Evolutionary conservation across 1,284 basidiomycete genomes (phyloP), one percentile per base, ranked within the genome.

Genomic region (Quambalaria eucalypti): DNA sequence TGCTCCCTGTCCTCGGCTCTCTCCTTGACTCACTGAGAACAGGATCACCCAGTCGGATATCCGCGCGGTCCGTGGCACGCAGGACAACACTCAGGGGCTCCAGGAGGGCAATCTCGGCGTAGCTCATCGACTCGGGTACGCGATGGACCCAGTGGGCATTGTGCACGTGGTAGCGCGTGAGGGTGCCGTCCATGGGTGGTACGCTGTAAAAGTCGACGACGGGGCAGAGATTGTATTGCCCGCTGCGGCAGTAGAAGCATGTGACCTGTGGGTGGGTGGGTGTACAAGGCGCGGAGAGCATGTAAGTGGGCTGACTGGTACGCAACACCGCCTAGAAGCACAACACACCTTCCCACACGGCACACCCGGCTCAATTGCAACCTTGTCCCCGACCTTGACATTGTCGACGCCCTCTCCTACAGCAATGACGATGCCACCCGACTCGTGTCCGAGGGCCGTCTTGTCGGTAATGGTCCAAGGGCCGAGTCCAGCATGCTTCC

Each of bases 141-240:
- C 77, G 77, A 76, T 82, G 81, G 4, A 81, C 66, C 81, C 81
- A 82, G 7, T 75, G 74, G 0, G 80, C 80, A 0, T 81, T 80
- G 62, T 82, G 81, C 21, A 77, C 71, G 25, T 81, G 80, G 59
- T 76, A 77, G 16, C 77, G 62, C 44, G 70, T 67, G 57, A 78
- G 69, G 3, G 69, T 68, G 5, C 71, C 71, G 44, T 73, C 65
- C 54, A 57, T 64, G 26, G 71, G 71, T 1, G 71, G 71, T 0
- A 71, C 69, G 5, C 68, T 74, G 71, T 77, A 81, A 55, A 56
- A 56, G 42, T 56, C 54, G 26, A 56, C 54, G 8, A 52, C 54
- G 30, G 65, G 67, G 44, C 78, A 81, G 44, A 79, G 77, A 54
- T 81, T 81, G 76, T 82, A 82, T 51, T 78, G 64, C 0, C 81